Evolutionary conservation across 768 basidiomycete species (phyloP).

Genomic region (Saitozyma sp.): DNA sequence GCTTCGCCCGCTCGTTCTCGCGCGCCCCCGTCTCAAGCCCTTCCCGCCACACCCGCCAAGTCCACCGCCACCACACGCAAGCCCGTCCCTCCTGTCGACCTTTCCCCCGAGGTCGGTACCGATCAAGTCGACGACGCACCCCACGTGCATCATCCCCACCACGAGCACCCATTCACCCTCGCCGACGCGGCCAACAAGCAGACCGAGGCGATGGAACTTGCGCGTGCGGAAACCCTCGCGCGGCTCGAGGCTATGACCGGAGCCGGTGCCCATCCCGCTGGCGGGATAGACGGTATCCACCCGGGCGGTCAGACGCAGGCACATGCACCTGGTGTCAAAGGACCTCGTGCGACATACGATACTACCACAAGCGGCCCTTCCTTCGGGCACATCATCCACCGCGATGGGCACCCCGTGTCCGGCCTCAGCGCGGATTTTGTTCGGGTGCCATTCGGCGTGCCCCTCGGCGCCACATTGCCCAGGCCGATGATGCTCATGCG

Average conservation of each 20-base stretch:
- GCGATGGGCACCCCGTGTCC: conserved; percentile 31
- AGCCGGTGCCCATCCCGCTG: conserved; percentile 2
- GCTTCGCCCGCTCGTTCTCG: not conserved
- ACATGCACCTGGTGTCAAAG: conserved; percentile 11
- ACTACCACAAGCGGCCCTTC: conserved; percentile 46
- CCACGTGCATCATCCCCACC: conserved; percentile 37
- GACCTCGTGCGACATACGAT: conserved; percentile 38
- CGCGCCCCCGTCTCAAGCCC: conserved; percentile 10
- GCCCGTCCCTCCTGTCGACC: conserved; percentile 14
- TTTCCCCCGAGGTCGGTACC: too few relatives aligned
- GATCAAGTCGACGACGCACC: not conserved
- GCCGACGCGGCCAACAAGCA: conserved; percentile 35
- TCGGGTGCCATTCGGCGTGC: conserved; percentile 40
- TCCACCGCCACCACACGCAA: conserved; percentile 6
- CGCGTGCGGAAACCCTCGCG: conserved; percentile 31
- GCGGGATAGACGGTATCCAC: not conserved
- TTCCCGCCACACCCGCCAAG: conserved; percentile 12
- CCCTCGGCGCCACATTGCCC: conserved; percentile 20
- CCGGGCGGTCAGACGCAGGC: conserved; percentile 6
- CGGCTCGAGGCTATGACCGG: conserved; percentile 23
- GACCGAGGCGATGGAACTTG: conserved; percentile 31
- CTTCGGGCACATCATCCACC: conserved; percentile 43
- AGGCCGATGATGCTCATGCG: conserved; percentile 32
- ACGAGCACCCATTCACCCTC: conserved; percentile 37
- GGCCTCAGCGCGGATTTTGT: conserved; percentile 21